Evolutionary conservation across 148 eudicot genomes (phyloP), one percentile per base, ranked within the genome.

Genomic region (Euryodendron excelsum): DNA sequence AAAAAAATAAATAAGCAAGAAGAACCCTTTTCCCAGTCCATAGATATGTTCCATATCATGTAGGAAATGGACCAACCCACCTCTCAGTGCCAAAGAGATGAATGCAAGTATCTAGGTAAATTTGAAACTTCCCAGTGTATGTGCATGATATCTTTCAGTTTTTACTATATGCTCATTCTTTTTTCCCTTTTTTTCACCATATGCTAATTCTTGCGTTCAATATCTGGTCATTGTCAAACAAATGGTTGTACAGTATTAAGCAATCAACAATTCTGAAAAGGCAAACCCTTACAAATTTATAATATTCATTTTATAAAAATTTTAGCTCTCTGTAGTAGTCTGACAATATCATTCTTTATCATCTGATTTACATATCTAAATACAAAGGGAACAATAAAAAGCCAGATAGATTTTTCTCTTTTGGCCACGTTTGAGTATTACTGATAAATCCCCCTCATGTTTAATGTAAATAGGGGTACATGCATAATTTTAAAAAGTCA

Each of bases 401-500:
- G 36, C 20, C 27, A 47, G 13, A 70, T 70, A n/a, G n/a, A n/a
- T n/a, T 28, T 69, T 28, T n/a, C 74, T 56, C 77, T 23, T 74
- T 37, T 58, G 58, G n/a, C 48, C 12, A 27, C 56, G 45, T 37
- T 59, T 37, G 25, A 36, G n/a, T 6, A 58, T 23, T 20, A 37
- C 1, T 28, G 11, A 44, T 28, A 58, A n/a, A 25, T 74, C 47
- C 47, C n/a, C 45, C 48, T 58, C 58, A 74, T 37, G 31, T 36
- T 23, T 73, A 20, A 36, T 73, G 34, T 60, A 36, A 73, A 53
- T 34, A 28, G 34, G 12, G 10, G 18, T 36, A 15, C 10, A 58
- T 34, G 66, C 50, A 14, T 23, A 58, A 58, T 23, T 30, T 25
- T 11, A 15, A 33, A 36, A n/a, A 12, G n/a, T 34, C 5, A 34